Base-by-base conservation (phyloP, 148 eudicot species). In the Spergularia marina region DNA sequence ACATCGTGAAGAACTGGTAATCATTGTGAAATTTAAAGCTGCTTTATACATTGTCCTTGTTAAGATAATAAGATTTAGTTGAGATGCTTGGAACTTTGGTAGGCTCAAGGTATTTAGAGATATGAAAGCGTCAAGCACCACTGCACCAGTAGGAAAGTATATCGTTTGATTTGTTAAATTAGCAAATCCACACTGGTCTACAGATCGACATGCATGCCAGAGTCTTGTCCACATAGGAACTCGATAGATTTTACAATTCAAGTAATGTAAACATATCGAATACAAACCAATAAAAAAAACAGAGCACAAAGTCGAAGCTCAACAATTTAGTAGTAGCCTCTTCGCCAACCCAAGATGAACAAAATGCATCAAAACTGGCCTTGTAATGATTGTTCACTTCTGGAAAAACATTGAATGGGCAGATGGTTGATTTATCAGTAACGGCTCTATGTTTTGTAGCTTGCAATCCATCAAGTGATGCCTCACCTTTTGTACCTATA, bases 1-100 rank as follows among this genome's bases (percentile, higher is more conserved):
- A 39, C 64, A 95, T 77, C 96, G 97, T 49, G 97, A 85, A 18
- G 98, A 95, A 80, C 78, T 95, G 94, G 98, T 95, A 86, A 2
- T 30, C 74, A 47, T 16, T 47, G 56, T 55, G 15, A 53, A 25
- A 47, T 76, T 10, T 40, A 69, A 69, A 41, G 53, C 57, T 39
- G 55, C 58, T 60, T 55, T 25, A 2, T 71, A 54, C 9, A 16
- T 59, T 80, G 36, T 39, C 30, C 10, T 44, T 9, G 8, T 6
- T 9, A 44, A 9, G 49, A 44, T 30, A 30, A 44, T 44, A 6
- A 44, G 49, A 2, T 44, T 9, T 44, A 44, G 5, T 44, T 44
- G 49, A 44, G 7, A 44, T 1, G 49, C 49, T 9, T 6, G 49
- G 49, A 44, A 44, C 49, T 44, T 5, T 44, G 49, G 49, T 6